Evolutionary conservation across 768 basidiomycete genomes (phyloP).

Genomic region (Suillus spraguei): DNA sequence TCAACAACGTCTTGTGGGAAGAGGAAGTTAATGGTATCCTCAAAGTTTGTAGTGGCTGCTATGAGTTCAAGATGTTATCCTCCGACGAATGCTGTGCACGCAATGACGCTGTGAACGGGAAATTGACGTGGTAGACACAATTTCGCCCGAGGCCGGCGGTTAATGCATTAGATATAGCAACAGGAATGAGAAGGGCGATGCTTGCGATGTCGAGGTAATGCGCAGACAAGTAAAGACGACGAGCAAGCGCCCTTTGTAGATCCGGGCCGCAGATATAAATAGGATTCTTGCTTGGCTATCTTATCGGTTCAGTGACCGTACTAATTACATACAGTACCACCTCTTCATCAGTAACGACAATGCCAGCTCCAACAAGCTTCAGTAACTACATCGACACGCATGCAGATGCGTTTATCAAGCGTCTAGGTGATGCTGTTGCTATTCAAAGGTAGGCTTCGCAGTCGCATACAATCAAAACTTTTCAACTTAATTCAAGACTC

Average conservation of each 20-base stretch:
- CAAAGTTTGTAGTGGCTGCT: no score
- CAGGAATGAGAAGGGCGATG: neutral
- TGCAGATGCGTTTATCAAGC: slow-evolving; percentile 71
- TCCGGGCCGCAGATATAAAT: slow-evolving; percentile 5
- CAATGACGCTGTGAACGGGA: no score
- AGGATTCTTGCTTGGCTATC: neutral
- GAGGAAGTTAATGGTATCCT: no score
- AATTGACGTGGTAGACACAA: no score
- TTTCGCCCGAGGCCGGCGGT: no score
- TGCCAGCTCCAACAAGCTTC: slow-evolving; percentile 39
- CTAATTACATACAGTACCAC: neutral
- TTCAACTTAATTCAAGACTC: slow-evolving; percentile 7
- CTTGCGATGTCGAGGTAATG: neutral
- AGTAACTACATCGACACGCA: slow-evolving; percentile 65
- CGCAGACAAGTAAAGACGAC: neutral
- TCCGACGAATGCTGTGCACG: no score
- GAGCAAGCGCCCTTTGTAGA: neutral
- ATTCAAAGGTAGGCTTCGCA: slow-evolving; percentile 65
- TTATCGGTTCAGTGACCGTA: neutral
- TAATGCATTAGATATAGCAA: neutral
- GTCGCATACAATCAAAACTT: slow-evolving; percentile 5
- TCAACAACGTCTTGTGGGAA: no score
- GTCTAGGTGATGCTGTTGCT: slow-evolving; percentile 79
- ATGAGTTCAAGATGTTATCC: no score
- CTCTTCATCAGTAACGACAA: slow-evolving; percentile 17